Conservation (phyloP, 2,329 filamentous ascomycete species). For the Ophiocordyceps unilateralis region DNA sequence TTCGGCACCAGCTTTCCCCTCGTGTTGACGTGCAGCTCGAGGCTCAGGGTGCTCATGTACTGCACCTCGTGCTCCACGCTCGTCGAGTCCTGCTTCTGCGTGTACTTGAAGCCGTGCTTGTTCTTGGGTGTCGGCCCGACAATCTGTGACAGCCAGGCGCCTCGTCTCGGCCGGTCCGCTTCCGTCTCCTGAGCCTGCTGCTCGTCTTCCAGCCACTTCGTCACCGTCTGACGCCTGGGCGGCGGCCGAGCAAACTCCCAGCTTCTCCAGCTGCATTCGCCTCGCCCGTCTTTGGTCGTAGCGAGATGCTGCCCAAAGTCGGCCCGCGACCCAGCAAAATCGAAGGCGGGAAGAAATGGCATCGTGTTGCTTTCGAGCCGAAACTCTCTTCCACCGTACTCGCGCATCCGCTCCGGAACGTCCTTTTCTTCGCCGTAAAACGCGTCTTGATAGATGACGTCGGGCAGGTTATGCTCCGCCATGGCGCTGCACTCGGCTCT, state of each 20-base stretch:
- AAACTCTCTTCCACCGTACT: conserved; percentile 82
- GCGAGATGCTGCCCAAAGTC: conserved; percentile 30
- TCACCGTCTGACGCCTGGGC: conserved; percentile 53
- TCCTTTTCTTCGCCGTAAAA: conserved; percentile 75
- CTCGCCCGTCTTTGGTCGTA: conserved; percentile 28
- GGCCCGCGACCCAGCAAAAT: conserved; percentile 37
- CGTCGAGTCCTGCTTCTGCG: conserved; percentile 55
- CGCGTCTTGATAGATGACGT: conserved; percentile 67
- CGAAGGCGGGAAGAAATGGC: conserved; percentile 67
- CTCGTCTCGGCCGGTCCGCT: conserved; percentile 10
- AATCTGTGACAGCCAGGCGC: conserved; percentile 56
- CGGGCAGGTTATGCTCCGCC: conserved; percentile 25
- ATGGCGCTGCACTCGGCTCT: conserved; percentile 7
- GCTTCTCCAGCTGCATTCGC: conserved; percentile 33
- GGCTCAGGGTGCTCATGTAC: conserved; percentile 92
- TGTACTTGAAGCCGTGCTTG: conserved; percentile 71
- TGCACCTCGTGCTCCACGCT: conserved; percentile 70
- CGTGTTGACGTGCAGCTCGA: conserved; percentile 85
- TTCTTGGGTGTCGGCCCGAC: conserved; percentile 75
- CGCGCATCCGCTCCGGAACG: conserved; percentile 56
- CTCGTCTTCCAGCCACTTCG: conserved; percentile 43
- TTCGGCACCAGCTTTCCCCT: conserved; percentile 68
- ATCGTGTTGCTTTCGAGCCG: conserved; percentile 57
- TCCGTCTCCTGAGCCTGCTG: conserved; percentile 5
- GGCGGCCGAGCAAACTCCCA: conserved; percentile 67